Conservation (phyloP, 2,329 filamentous ascomycete genomes). For the Fusarium avenaceum region DNA sequence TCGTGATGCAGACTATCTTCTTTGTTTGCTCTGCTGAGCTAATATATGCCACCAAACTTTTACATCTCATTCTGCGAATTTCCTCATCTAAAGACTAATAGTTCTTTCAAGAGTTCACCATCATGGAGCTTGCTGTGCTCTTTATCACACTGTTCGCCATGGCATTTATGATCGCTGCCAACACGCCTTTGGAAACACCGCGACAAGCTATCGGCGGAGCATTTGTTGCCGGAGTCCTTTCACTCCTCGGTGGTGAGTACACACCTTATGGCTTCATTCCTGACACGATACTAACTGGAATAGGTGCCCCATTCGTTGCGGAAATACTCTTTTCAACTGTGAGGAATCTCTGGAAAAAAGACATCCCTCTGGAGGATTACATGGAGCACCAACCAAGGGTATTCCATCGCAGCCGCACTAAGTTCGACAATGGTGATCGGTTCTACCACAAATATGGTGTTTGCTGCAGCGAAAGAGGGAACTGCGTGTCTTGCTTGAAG, state of each 20-base stretch:
- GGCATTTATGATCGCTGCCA: background rate
- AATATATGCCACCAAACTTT: background rate
- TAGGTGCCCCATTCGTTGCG: constrained; percentile 11
- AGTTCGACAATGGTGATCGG: background rate
- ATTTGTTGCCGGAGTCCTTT: background rate
- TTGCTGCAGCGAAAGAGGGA: constrained; percentile 1
- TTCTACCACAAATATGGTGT: constrained; percentile 13
- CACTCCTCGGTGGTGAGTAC: constrained; percentile 2
- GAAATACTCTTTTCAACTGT: background rate
- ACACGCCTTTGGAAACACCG: background rate
- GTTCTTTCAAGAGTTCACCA: background rate
- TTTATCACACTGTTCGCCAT: background rate
- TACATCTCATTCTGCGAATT: background rate
- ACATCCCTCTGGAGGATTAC: fast-evolving
- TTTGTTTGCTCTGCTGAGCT: background rate
- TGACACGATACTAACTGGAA: background rate
- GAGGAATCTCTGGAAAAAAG: background rate
- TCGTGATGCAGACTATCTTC: background rate
- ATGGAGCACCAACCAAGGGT: background rate
- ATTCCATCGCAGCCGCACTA: background rate
- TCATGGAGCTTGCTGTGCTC: background rate
- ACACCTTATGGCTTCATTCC: background rate
- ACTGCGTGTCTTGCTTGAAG: constrained; percentile 7
- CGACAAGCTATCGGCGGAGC: background rate
- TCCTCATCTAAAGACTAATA: background rate